Conservation (phyloP, 495 filamentous ascomycete species). For the Thozetella sp. region DNA sequence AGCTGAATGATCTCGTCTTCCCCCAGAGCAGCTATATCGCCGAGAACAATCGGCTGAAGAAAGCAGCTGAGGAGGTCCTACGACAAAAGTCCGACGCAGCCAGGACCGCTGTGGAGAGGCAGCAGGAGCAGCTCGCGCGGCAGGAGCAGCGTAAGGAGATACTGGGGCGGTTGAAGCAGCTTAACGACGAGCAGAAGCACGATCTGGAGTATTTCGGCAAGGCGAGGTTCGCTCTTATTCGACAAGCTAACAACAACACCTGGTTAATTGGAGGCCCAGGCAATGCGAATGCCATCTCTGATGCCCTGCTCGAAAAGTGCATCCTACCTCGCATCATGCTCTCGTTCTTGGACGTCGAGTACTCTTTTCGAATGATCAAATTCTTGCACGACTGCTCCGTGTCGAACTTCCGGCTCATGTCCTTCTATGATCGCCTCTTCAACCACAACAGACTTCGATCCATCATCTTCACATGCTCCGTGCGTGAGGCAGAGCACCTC, state of each 20-base stretch:
- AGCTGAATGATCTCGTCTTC: constrained; percentile 76
- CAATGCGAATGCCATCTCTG: constrained; percentile 68
- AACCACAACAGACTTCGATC: constrained; percentile 74
- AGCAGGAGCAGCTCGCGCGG: constrained; percentile 52
- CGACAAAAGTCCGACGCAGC: constrained; percentile 74
- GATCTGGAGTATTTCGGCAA: constrained; percentile 65
- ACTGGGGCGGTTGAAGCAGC: constrained; percentile 64
- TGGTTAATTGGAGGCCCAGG: constrained; percentile 71
- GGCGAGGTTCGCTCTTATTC: constrained; percentile 51
- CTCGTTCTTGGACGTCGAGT: constrained; percentile 85
- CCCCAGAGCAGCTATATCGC: constrained; percentile 73
- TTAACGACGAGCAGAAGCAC: constrained; percentile 49
- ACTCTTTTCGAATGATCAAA: constrained; percentile 80
- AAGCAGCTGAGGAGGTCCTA: constrained; percentile 60
- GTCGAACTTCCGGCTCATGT: constrained; percentile 84
- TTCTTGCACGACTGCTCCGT: constrained; percentile 82
- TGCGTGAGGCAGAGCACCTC: constrained; percentile 87
- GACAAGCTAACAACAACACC: constrained; percentile 67
- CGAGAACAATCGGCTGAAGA: constrained; percentile 65
- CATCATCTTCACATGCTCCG: constrained; percentile 84
- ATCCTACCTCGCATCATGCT: constrained; percentile 83
- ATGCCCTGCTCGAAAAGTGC: constrained; percentile 83
- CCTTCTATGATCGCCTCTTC: constrained; percentile 83
- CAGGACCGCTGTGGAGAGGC: constrained; percentile 51
- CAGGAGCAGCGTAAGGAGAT: constrained; percentile 66